Evolutionary conservation across 108 stramenopile species (phyloP), one percentile per base, ranked within the genome.

Genomic region (Skeletonema grethae): DNA sequence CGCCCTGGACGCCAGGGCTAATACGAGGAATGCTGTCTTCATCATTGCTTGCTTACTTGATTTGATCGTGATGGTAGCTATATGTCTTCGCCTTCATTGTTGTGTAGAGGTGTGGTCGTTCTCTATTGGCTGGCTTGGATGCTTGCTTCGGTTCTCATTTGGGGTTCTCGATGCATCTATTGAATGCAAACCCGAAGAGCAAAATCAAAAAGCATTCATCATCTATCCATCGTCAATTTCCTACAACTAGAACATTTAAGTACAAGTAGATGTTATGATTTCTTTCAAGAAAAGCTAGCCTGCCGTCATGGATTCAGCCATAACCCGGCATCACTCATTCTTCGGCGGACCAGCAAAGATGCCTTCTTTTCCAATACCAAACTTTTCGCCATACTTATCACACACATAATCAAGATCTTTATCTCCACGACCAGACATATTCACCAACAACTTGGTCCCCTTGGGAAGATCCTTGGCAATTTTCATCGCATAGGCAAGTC

Each of bases 321-420:
- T n/a, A 41, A 36, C 5, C 9, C 9, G 11, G 8, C 41, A 43
- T 50, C 24, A 50, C 15, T 71, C 61, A 71, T 74, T 74, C 43
- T 68, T 68, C 1, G 73, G 73, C 25, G 73, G 66, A 5, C 73
- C 73, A 68, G 66, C 24, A 59, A 74, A 74, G 20, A 74, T 74
- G 1, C 73, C 73, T 24, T 74, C 73, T 46, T 74, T 74, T 4
- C 73, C 73, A 39, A 74, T 89, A 12, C 86, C 86, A 39, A 92
- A 90, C 63, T 98, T 90, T 22, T 93, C 95, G 5, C 95, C 95
- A 85, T 95, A 86, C 59, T 87, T 82, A 53, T 84, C 87, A 22
- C 96, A 96, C 18, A 97, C 86, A 39, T 95, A 90, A 50, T 90
- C 86, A 91, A 97, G 93, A 73, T 97, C 96, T 85, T 97, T 97